phyloP scores from a whole-genome alignment of 768 basidiomycete species.

The Glaciozyma antarctica region DNA sequence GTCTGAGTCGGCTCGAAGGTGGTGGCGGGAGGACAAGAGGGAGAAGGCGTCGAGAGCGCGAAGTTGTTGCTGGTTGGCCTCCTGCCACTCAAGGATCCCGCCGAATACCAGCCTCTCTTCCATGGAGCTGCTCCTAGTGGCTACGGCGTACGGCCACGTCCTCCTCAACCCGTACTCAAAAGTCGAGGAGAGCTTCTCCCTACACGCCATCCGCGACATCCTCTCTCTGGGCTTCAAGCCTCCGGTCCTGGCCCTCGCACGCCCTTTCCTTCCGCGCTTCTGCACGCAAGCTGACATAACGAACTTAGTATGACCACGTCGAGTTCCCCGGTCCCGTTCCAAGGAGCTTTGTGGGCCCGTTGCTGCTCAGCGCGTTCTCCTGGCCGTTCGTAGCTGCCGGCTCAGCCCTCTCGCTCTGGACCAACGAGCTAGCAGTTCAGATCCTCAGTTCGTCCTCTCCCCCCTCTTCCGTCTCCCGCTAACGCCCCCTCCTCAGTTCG shows the following conservation, averaged over 20 bases:
- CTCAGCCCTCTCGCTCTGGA: slow-evolving; percentile 43
- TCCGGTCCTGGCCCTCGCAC: slow-evolving; percentile 3
- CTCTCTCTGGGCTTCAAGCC: slow-evolving; percentile 59
- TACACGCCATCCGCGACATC: slow-evolving; percentile 83
- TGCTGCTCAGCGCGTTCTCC: slow-evolving; percentile 55
- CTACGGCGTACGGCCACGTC: slow-evolving; percentile 47
- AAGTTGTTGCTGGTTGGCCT: too few species aligned
- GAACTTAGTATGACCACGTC: slow-evolving; percentile 76
- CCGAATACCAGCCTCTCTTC: too few species aligned
- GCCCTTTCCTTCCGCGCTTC: neutral
- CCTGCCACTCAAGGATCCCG: too few species aligned
- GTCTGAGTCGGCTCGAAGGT: too few species aligned
- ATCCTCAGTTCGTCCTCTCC: slow-evolving; percentile 49
- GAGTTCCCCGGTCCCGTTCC: slow-evolving; percentile 82
- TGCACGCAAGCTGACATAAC: slow-evolving; percentile 2
- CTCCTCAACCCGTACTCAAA: slow-evolving; percentile 79
- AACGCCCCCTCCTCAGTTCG: slow-evolving; percentile 49
- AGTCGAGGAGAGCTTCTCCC: slow-evolving; percentile 93
- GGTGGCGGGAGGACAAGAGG: too few species aligned
- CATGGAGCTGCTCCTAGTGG: slow-evolving; percentile 10
- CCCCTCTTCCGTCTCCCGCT: neutral
- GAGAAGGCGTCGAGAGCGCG: too few species aligned
- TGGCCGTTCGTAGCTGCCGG: slow-evolving; percentile 48
- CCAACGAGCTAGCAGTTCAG: slow-evolving; percentile 60
- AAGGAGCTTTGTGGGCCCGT: slow-evolving; percentile 70